A percentile compares a stretch with the other conserved stretches of the same genome.
Conservation (phyloP, 2,329 filamentous ascomycete genomes). For the Colletotrichum sansevieriae region DNA sequence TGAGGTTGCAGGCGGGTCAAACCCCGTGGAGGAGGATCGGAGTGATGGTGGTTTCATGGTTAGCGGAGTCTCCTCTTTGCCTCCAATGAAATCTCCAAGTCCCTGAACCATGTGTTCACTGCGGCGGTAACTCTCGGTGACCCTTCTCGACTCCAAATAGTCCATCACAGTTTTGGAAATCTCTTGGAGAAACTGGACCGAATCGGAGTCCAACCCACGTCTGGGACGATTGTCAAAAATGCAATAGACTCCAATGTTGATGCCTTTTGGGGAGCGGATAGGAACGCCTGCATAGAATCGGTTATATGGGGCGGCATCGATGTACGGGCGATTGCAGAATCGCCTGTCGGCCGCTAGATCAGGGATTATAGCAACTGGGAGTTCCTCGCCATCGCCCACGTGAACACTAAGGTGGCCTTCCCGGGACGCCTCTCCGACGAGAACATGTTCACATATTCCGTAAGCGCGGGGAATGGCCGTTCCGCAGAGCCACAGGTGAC, state of each 20-base stretch:
- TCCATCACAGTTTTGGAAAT: constrained; percentile 53
- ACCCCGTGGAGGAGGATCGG: constrained; percentile 20
- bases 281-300: constrained; percentile 59
- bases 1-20: constrained; percentile 14
- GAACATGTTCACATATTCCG: constrained; percentile 49
- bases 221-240: constrained; percentile 48
- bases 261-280: constrained; percentile 54
- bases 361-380: constrained; percentile 52
- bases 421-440: constrained; percentile 35
- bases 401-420: neutral
- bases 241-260: constrained; percentile 59
- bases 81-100: constrained; percentile 53
- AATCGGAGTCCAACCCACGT: constrained; percentile 46
- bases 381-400: constrained; percentile 25
- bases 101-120: constrained; percentile 55
- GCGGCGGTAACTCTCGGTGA: constrained; percentile 48
- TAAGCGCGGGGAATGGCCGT: constrained; percentile 48
- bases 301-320: constrained; percentile 44
- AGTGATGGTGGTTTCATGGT: constrained; percentile 10
- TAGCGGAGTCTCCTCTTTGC: constrained; percentile 41
- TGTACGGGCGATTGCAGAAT: constrained; percentile 48
- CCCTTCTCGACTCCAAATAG: constrained; percentile 53
- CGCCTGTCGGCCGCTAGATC: constrained; percentile 51
- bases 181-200: constrained; percentile 47
- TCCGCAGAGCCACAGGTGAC: constrained; percentile 46